These are phyloP conservation scores for Fonsecaea pedrosoi DNA, from an alignment of 2,329 filamentous ascomycete species.

Conservation along the genomic window DNA sequence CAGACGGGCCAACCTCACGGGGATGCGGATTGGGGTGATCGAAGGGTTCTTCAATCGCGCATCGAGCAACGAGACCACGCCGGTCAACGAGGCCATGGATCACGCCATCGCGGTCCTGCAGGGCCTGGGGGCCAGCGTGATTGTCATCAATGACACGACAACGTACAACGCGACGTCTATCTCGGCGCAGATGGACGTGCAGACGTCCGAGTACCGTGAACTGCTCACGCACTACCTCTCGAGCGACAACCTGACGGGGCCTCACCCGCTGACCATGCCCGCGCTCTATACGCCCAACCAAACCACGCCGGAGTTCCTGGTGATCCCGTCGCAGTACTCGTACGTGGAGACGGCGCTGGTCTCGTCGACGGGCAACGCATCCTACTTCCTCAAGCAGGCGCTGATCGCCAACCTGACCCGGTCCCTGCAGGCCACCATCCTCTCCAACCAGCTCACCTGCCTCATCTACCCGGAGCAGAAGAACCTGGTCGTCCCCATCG, in stretches of 20 bases:
- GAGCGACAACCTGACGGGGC: constrained; percentile 50
- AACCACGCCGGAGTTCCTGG: constrained; percentile 58
- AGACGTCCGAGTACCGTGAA: constrained; percentile 66
- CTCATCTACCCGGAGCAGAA: constrained; percentile 70
- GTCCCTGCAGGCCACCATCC: constrained; percentile 60
- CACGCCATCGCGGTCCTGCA: constrained; percentile 55
- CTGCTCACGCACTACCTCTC: constrained; percentile 63
- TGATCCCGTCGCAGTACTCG: constrained; percentile 65
- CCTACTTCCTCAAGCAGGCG: constrained; percentile 57
- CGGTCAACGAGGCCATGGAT: constrained; percentile 63
- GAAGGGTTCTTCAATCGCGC: constrained; percentile 66
- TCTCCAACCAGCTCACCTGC: constrained; percentile 58
- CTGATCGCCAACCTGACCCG: constrained; percentile 62
- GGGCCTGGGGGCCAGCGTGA: constrained; percentile 56
- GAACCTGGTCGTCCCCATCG: constrained; percentile 66
- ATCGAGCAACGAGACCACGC: constrained; percentile 59
- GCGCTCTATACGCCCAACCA: constrained; percentile 42
- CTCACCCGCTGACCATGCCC: constrained; percentile 46
- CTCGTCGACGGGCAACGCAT: constrained; percentile 60
- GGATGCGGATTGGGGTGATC: constrained; percentile 57
- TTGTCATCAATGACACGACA: constrained; percentile 56
- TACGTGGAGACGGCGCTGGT: constrained; percentile 59
- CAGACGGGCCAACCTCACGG: constrained; percentile 44
- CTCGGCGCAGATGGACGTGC: constrained; percentile 60
- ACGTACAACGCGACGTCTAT: constrained; percentile 62